Evolutionary conservation across 2,329 filamentous ascomycete species (phyloP).

Genomic region (Verruconis gallopava): DNA sequence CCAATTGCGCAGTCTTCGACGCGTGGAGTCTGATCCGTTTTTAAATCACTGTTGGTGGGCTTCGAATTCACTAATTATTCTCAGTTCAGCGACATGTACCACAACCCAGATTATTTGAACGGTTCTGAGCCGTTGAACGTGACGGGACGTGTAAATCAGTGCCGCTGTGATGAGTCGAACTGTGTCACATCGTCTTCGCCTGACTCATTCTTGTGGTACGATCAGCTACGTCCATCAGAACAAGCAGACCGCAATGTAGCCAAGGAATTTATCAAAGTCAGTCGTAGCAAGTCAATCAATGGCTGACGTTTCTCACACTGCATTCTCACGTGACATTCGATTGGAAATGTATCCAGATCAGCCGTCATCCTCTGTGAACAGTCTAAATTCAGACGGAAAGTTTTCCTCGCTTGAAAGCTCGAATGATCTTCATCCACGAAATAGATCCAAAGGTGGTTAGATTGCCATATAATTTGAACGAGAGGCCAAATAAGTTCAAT

Average conservation of each 20-base stretch:
- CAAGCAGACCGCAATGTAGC: conserved; percentile 47
- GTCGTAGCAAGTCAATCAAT: too few relatives aligned
- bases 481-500: too few relatives aligned
- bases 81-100: conserved; percentile 50
- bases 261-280: conserved; percentile 41
- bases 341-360: too few relatives aligned
- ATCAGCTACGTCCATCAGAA: conserved; percentile 59
- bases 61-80: neutral
- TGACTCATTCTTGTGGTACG: conserved; percentile 59
- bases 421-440: too few relatives aligned
- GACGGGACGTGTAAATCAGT: conserved; percentile 44
- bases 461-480: too few relatives aligned
- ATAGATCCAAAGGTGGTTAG: too few relatives aligned
- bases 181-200: conserved; percentile 28
- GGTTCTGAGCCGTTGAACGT: conserved; percentile 49
- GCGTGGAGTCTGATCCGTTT: conserved; percentile 50
- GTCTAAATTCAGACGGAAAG: too few relatives aligned
- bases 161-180: conserved; percentile 28
- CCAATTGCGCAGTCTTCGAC: conserved; percentile 53
- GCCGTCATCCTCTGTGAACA: too few relatives aligned
- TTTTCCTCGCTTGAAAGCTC: too few relatives aligned
- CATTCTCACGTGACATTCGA: too few relatives aligned
- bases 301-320: too few relatives aligned
- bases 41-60: too few relatives aligned
- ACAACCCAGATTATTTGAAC: conserved; percentile 50